Base-by-base conservation (phyloP, 495 filamentous ascomycete species). In the Penicillium daleae region DNA sequence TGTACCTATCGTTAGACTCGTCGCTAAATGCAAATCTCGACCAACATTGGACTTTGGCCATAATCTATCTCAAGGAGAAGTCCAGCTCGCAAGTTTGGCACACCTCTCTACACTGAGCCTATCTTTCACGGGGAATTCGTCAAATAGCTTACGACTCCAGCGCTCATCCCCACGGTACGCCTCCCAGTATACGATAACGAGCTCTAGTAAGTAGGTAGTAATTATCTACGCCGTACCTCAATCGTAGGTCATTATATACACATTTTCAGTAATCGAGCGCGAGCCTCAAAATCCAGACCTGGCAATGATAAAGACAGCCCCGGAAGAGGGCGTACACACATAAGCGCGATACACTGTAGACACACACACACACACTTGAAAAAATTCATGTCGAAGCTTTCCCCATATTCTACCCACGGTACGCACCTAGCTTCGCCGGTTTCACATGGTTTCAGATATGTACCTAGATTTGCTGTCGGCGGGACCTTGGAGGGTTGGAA, bases 261-360 rank as follows among this genome's bases (percentile, higher is more conserved):
- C 35, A 17, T 39, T 5, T 39, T 15, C 17, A 39, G 35, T 39
- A 39, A 39, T 39, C 13, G 35, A 39, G 42, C n/a, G 21, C 40
- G 40, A 44, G 40, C 19, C 40, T 44, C 40, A 46, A 46, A 46
- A 46, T 22, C 42, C n/a, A 46, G 42, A 46, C 13, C 19, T 24
- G 40, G n/a, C 19, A 2, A 3, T 24, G 42, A 46, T 13, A 17
- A 39, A 12, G n/a, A n/a, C n/a, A n/a, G n/a, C n/a, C n/a, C n/a
- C 40, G n/a, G 8, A 24, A 22, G 10, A 13, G 8, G 42, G 3
- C 19, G 10, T 2, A 24, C 8, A 22, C 21, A 21, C 42, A 21
- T 46, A 46, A 46, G 42, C 42, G 42, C 42, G 2, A 46, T 46
- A n/a, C n/a, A n/a, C n/a, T n/a, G n/a, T n/a, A n/a, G n/a, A n/a